Evolutionary conservation across 2,329 filamentous ascomycete genomes (phyloP).

Genomic region (Aspergillus phoenicis): DNA sequence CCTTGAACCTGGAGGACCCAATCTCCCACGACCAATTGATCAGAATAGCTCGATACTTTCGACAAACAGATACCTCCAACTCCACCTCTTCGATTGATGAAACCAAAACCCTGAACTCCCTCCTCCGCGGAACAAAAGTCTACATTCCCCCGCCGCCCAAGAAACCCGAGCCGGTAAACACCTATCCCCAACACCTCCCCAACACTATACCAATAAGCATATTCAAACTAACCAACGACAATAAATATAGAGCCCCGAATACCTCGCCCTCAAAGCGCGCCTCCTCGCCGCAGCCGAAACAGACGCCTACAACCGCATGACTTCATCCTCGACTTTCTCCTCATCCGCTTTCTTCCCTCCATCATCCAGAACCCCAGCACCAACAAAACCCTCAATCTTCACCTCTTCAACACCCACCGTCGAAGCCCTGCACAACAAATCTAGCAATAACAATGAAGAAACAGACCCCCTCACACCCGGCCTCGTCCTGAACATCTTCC

Average conservation of each 20-base stretch:
- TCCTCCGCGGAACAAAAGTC: slow-evolving; percentile 71
- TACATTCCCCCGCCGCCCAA: slow-evolving; percentile 79
- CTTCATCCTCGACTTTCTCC: slow-evolving; percentile 60
- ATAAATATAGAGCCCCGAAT: slow-evolving; percentile 65
- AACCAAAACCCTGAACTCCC: slow-evolving; percentile 61
- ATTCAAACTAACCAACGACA: neutral
- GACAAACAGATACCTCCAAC: slow-evolving; percentile 7
- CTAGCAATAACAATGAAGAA: slow-evolving; percentile 35
- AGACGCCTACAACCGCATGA: slow-evolving; percentile 78
- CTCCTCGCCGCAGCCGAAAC: slow-evolving; percentile 82
- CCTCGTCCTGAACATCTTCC: slow-evolving; percentile 84
- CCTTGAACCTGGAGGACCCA: slow-evolving; percentile 33
- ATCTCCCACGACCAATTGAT: slow-evolving; percentile 49
- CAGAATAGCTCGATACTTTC: slow-evolving; percentile 36
- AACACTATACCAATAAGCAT: neutral
- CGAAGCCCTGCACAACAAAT: slow-evolving; percentile 49
- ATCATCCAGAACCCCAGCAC: slow-evolving; percentile 29
- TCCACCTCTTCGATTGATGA: neutral
- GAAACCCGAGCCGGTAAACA: slow-evolving; percentile 72
- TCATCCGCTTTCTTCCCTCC: slow-evolving; percentile 56
- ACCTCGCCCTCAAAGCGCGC: slow-evolving; percentile 82
- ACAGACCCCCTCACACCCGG: slow-evolving; percentile 51
- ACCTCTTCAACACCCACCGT: slow-evolving; percentile 59
- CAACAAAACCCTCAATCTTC: slow-evolving; percentile 45
- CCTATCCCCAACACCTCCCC: slow-evolving; percentile 15